Percentiles rank a stretch among this genome's conserved stretches.
phyloP scores from a whole-genome alignment of 2,329 filamentous ascomycete species.

The Hawksworthiomyces lignivorus region DNA sequence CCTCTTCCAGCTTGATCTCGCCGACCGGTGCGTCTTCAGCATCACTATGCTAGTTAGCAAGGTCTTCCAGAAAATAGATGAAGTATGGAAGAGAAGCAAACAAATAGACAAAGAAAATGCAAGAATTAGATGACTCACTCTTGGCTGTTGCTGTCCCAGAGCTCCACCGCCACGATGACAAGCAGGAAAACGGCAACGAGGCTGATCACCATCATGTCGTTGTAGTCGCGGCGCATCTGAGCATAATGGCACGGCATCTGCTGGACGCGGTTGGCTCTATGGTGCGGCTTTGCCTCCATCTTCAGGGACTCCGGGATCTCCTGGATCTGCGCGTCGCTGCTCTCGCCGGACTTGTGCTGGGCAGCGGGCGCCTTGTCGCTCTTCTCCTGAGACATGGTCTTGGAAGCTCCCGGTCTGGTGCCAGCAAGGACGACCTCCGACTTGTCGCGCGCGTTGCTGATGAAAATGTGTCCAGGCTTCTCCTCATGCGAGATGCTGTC shows the following conservation, averaged over 20 bases:
- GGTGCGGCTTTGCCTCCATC: constrained; percentile 8
- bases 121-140: constrained; percentile 21
- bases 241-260: constrained; percentile 16
- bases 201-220: constrained; percentile 24
- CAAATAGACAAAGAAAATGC: background rate
- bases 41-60: no score
- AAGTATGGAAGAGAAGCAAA: no score
- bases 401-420: background rate
- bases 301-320: constrained; percentile 4
- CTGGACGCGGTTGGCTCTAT: background rate
- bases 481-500: background rate
- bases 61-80: no score
- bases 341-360: background rate
- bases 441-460: constrained; percentile 1
- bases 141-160: constrained; percentile 14
- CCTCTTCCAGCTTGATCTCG: constrained; percentile 15
- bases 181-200: constrained; percentile 23
- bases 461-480: background rate
- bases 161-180: constrained; percentile 23
- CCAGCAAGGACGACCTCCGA: constrained; percentile 4
- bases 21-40: constrained; percentile 14
- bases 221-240: constrained; percentile 16
- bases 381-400: background rate
- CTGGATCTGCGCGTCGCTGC: background rate
- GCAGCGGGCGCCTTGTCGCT: background rate